Conservation (phyloP, 129 eudicot species). For the Scalesia atractyloides region DNA sequence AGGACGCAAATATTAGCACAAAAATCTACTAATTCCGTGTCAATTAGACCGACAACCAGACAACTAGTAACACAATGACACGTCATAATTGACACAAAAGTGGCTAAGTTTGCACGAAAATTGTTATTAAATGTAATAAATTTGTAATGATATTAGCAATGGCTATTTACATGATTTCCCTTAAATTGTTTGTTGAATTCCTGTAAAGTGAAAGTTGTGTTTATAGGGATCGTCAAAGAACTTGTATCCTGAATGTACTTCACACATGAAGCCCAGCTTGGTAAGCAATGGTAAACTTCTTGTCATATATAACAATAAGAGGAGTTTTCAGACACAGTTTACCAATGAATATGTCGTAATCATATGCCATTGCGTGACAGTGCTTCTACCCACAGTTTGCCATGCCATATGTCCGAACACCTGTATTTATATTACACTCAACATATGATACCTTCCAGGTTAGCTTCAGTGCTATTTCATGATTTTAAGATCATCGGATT, state of each 20-base stretch:
- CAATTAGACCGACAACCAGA: too few relatives aligned
- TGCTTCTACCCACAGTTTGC: constrained; percentile 47
- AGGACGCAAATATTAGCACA: background rate
- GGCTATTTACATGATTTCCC: background rate
- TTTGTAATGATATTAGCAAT: background rate
- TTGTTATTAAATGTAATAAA: background rate
- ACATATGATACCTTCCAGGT: constrained; percentile 41
- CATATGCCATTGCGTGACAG: constrained; percentile 15
- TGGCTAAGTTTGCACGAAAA: background rate
- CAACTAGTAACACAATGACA: too few relatives aligned
- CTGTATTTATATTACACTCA: constrained; percentile 36
- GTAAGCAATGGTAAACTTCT: constrained; percentile 8
- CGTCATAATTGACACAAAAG: background rate
- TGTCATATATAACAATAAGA: background rate
- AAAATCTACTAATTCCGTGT: background rate
- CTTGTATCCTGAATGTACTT: constrained; percentile 35
- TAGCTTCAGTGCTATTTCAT: background rate
- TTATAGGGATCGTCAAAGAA: constrained; percentile 39
- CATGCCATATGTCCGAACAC: constrained; percentile 37
- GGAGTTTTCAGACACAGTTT: background rate
- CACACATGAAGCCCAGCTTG: constrained; percentile 29
- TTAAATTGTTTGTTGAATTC: background rate
- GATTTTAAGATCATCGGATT: background rate
- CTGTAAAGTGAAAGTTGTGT: background rate
- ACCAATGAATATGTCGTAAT: background rate